Conservation (phyloP, 1,139 yeast species). For the Debaryomyces coudertii region DNA sequence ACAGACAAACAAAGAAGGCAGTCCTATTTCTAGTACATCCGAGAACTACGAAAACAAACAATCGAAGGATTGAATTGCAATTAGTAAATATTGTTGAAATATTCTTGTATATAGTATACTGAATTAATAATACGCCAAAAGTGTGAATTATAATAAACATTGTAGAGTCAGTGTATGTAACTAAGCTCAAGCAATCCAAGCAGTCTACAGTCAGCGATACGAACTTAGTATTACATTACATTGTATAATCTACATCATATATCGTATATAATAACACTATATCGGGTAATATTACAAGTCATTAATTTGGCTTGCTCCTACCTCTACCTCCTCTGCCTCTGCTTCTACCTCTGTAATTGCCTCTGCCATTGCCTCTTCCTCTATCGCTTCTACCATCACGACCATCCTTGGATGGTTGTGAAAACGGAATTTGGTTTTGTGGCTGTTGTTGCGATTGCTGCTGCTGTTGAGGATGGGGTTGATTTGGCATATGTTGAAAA, state of each 20-base stretch:
- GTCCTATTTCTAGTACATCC: neutral
- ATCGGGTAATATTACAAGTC: no score
- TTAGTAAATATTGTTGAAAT: neutral
- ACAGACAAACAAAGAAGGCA: neutral
- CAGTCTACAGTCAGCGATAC: no score
- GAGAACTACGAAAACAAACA: neutral
- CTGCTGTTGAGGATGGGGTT: slow-evolving; percentile 12
- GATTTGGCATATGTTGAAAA: slow-evolving; percentile 23
- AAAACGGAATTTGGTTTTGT: neutral
- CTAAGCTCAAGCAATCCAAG: neutral
- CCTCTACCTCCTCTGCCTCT: slow-evolving; percentile 32
- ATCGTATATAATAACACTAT: slow-evolving; percentile 1
- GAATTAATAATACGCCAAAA: neutral
- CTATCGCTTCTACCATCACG: slow-evolving; percentile 26
- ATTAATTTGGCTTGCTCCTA: slow-evolving; percentile 2
- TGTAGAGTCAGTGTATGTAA: no score
- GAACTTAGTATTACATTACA: neutral
- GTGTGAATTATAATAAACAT: neutral
- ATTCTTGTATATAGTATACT: neutral
- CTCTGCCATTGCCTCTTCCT: slow-evolving; percentile 23
- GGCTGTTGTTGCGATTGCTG: slow-evolving; percentile 15
- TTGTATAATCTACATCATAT: neutral
- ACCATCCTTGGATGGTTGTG: slow-evolving; percentile 12
- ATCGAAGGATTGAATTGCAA: neutral
- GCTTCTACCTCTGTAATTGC: slow-evolving; percentile 24